Evolutionary conservation across 768 basidiomycete species (phyloP), one percentile per base, ranked within the genome.

Genomic region (Amanita thiersii): DNA sequence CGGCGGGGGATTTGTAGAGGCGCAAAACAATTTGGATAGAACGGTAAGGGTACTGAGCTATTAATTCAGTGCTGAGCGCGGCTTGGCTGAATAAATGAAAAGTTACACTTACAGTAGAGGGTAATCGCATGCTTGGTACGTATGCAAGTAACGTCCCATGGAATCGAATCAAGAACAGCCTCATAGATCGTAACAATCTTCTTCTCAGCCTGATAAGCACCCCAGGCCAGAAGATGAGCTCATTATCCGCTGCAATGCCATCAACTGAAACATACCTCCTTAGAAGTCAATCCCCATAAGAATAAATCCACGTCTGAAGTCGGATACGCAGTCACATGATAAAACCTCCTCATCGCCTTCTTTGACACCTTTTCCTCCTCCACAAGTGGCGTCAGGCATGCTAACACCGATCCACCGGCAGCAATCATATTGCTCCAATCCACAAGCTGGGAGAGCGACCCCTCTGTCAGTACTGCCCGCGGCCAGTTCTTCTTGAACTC

Each of bases 141-240:
- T 42, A 81, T 70, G 38, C 77, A 79, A 20, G 77, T 79, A 11
- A 77, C 74, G 52, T 80, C 79, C 78, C 78, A 80, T 19, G 77
- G 77, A 25, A 81, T 70, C 7, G 77, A 75, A 52, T 80, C 76
- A 15, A 77, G 63, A 17, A 82, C 74, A 4, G 78, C 78, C 49
- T 79, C 74, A 49, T 75, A 81, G 23, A 81, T 79, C 23, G 58
- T 45, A 38, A 66, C 58, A 47, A 78, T 77, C 64, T 79, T 80
- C 39, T 56, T 65, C 50, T 81, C 77, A 0, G 79, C 79, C 71
- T 72, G 45, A 9, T 12, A 20, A 47, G 43, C 30, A 12, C 24
- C n/a, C 24, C n/a, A n/a, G n/a, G n/a, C n/a, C 30, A 12, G 25
- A n/a, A n/a, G n/a, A 15, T 5, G 2, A n/a, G n/a, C 11, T 12